Base-by-base conservation (phyloP, 441 rosid species). In the Mallotus repandus region DNA sequence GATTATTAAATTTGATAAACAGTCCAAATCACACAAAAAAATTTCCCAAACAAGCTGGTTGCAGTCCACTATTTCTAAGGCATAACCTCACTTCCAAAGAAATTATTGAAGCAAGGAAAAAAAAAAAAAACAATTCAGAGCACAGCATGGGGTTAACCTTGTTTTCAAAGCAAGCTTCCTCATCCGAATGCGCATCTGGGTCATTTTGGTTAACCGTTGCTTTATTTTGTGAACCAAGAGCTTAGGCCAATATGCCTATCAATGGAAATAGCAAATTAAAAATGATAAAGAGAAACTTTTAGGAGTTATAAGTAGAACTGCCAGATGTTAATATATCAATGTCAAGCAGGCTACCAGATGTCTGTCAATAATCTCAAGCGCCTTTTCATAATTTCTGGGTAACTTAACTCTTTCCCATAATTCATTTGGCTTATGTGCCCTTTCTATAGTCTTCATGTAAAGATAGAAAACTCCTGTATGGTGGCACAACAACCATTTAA, bases 371-470 rank as follows among this genome's bases (percentile, higher is more conserved):
- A 84, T 74, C 81, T 88, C 97, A 79, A 95, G 96, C 41, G 99
- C 96, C 79, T 86, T 86, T 81, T 88, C 96, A 43, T 92, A 92
- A 82, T 95, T 91, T 69, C 82, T 82, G 0, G 97, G 91, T 60
- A 95, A 70, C 86, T 91, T 92, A 45, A 95, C 78, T 76, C 92
- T 88, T 84, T 92, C 99, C 99, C 99, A 95, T 63, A 95, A 83
- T 69, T 91, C 77, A 70, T 89, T 85, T 0, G 99, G 98, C 80
- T 79, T 89, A 81, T 92, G 98, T 72, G 98, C 96, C 86, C 97
- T 89, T 84, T 94, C 99, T 66, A 91, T 94, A 32, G 98, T 87
- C 84, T 92, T 92, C 94, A 89, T 89, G 75, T 89, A 88, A 46
- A 92, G 79, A 81, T 91, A 92, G 77, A 92, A 94, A 38, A 94